A percentile compares a stretch with the other conserved stretches of the same genome.
These are phyloP conservation scores for Ligustrum vulgare DNA, from an alignment of 257 asterid species.

Conservation along the genomic window DNA sequence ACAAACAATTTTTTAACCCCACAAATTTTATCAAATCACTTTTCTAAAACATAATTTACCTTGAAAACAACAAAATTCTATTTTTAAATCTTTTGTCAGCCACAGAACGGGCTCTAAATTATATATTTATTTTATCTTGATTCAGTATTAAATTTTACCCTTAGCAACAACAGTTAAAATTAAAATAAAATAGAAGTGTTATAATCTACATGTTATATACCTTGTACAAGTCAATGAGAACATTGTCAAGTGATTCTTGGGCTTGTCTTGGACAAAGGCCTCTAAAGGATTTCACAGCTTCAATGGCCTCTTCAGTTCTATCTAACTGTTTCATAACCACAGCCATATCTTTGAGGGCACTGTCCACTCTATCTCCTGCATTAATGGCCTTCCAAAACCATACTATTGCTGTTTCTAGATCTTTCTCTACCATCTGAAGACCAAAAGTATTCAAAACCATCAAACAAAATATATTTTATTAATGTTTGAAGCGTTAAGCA, in stretches of 20 bases:
- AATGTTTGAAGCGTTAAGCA: no score
- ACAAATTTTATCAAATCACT: no score
- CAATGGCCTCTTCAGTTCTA: constrained; percentile 22
- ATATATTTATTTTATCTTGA: no score
- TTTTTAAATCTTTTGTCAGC: no score
- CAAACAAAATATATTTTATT: background rate
- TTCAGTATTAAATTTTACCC: no score
- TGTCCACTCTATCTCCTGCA: constrained; percentile 6
- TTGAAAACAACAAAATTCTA: no score
- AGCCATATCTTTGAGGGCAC: constrained; percentile 25
- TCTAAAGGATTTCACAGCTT: constrained; percentile 23
- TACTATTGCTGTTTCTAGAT: constrained; percentile 20
- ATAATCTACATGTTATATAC: background rate
- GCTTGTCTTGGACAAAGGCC: constrained; percentile 17
- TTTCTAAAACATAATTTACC: no score
- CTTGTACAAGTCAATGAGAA: constrained; percentile 25
- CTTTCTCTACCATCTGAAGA: constrained; percentile 16
- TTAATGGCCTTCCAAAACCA: constrained; percentile 25
- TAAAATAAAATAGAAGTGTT: no score
- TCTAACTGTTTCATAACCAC: constrained; percentile 21
- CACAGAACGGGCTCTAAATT: no score
- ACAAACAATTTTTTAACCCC: no score
- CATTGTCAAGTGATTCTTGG: constrained; percentile 23
- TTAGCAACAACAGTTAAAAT: no score
- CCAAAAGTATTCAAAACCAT: background rate